Conservation (phyloP, 805 yeast genomes). For the Lipomyces starkeyi region DNA sequence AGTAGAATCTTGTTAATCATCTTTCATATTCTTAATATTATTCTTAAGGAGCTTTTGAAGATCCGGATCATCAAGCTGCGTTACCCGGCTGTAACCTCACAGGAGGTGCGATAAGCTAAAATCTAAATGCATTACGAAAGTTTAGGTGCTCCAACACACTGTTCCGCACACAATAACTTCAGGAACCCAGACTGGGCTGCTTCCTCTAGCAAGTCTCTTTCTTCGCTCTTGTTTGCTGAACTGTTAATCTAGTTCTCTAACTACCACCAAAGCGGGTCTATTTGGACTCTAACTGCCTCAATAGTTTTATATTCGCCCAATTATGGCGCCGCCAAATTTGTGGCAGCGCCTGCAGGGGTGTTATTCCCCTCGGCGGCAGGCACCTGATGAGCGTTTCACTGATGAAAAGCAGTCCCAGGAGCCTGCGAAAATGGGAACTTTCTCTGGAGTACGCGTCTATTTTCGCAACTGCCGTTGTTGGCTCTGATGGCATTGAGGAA, state of each 20-base stretch:
- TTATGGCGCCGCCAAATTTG: conserved; percentile 26
- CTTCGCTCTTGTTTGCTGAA: not conserved
- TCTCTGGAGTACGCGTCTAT: conserved; percentile 38
- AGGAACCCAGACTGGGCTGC: not conserved
- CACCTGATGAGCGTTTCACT: not conserved
- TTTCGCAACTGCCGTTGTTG: not conserved
- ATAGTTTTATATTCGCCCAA: not conserved
- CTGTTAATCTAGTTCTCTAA: not conserved
- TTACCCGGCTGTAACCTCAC: not conserved
- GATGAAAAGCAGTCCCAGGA: conserved; percentile 26
- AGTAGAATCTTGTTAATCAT: too few relatives aligned
- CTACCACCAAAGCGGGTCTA: not conserved
- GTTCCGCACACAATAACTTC: not conserved
- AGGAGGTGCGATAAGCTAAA: not conserved
- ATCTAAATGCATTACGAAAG: not conserved
- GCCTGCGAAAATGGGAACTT: conserved; percentile 41
- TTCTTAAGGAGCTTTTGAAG: too few relatives aligned
- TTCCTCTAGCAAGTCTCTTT: too few relatives aligned
- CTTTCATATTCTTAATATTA: too few relatives aligned
- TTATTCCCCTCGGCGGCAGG: conserved; percentile 12
- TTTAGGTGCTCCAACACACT: not conserved
- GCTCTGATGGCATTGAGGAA: not conserved
- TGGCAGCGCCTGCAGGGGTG: conserved; percentile 30
- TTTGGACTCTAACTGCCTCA: not conserved
- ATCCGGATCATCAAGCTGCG: too few relatives aligned